Conservation (phyloP, 2,329 filamentous ascomycete genomes). For the Didymella segeticola region DNA sequence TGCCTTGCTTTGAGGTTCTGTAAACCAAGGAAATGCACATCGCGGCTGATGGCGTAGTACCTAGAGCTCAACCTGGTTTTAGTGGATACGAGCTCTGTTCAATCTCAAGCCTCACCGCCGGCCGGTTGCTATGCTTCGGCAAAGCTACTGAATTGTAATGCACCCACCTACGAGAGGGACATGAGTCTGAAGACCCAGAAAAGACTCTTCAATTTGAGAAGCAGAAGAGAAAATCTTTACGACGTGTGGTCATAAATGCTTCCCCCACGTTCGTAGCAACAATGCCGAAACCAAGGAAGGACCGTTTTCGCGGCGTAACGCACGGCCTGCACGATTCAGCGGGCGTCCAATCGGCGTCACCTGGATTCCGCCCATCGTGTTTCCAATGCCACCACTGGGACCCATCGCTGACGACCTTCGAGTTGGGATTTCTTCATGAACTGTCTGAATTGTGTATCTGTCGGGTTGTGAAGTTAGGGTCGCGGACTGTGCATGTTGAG, state of each 20-base stretch:
- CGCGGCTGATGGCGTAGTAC: neutral
- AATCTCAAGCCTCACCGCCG: neutral
- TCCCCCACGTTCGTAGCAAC: slow-evolving; percentile 5
- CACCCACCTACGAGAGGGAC: neutral
- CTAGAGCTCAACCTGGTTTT: neutral
- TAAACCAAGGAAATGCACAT: no score
- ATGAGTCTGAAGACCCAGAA: neutral
- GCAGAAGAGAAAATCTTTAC: neutral
- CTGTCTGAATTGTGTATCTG: neutral
- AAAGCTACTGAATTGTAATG: neutral
- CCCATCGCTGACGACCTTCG: neutral
- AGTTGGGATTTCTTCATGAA: neutral
- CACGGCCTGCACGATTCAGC: slow-evolving; percentile 8
- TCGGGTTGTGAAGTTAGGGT: no score
- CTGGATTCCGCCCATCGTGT: slow-evolving; percentile 8
- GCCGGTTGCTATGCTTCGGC: neutral
- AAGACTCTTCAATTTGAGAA: neutral
- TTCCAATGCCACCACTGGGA: neutral
- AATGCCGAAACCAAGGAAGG: slow-evolving; percentile 6
- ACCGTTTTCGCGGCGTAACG: slow-evolving; percentile 1
- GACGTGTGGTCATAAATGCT: neutral
- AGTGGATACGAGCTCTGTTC: neutral
- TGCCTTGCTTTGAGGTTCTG: no score
- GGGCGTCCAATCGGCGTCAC: slow-evolving; percentile 13
- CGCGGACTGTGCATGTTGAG: neutral